Base-by-base conservation (phyloP, 2,329 filamentous ascomycete genomes). In the Onygena corvina region DNA sequence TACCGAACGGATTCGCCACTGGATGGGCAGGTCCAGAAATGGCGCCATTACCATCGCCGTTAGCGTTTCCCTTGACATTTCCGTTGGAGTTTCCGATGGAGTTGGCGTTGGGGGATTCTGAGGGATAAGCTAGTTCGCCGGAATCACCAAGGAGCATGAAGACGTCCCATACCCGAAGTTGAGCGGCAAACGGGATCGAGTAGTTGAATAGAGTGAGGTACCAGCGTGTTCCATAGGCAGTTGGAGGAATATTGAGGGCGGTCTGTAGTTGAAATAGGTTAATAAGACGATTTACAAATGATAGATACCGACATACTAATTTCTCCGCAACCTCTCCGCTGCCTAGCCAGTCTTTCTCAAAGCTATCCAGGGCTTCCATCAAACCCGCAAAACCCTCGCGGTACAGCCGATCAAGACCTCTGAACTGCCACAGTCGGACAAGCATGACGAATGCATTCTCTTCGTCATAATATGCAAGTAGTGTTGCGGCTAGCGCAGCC, bases 141-240 rank as follows among this genome's bases (percentile, higher is more conserved):
- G 76, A 74, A 57, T 90, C 86, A 42, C 90, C 92, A 9, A 96
- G 77, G 11, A 98, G 79, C 77, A 98, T 87, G 67, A 96, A 96
- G 1, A 95, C 85, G 62, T 98, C 92, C 92, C 92, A 98, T 12
- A 98, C 84, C 45, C 92, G 84, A 30, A 98, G 80, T 66, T 96
- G 92, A 2, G 90, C 89, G 0, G 86, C 77, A 60, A 96, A 98
- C 0, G 92, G 92, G 47, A 98, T 86, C 12, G 87, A 93, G 61
- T 96, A 84, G 67, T 96, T 96, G 75, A 98, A 98, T 6, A 98
- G 74, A 1, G 92, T 98, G 47, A 98, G 75, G 63, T 98, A 98
- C 92, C 92, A 98, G 47, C 89, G 77, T 3, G 90, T 96, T 27
- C 89, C 92, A 62, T 95, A 98, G n/a, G 89, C 83, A 1, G 88